Percentiles rank a stretch among this genome's conserved stretches.
Evolutionary conservation across 2,329 filamentous ascomycete species (phyloP).

Genomic region (Verticillium albo-atrum): DNA sequence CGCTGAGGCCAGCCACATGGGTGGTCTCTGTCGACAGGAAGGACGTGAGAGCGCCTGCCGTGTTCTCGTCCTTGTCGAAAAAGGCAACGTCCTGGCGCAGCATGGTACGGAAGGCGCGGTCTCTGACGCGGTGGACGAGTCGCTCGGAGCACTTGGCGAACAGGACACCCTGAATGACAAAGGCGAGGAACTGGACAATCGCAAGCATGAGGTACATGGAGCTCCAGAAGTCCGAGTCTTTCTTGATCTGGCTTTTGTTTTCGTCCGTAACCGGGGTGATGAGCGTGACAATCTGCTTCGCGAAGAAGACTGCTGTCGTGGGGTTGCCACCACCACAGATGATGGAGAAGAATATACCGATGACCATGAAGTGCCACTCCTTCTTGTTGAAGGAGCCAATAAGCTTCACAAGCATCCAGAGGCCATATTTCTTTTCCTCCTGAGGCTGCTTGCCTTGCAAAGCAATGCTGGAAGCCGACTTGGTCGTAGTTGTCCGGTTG

Average conservation of each 20-base stretch:
- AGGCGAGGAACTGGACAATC: slow-evolving; percentile 66
- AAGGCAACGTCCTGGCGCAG: slow-evolving; percentile 90
- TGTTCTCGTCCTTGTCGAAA: slow-evolving; percentile 88
- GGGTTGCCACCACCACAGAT: slow-evolving; percentile 81
- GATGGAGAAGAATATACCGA: slow-evolving; percentile 68
- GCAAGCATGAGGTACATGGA: slow-evolving; percentile 86
- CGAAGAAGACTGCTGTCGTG: slow-evolving; percentile 74
- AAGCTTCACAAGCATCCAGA: slow-evolving; percentile 74
- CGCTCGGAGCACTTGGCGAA: slow-evolving; percentile 87
- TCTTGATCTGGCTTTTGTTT: slow-evolving; percentile 54
- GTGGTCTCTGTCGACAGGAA: slow-evolving; percentile 89
- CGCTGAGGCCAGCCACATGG: slow-evolving; percentile 81
- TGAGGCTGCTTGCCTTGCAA: slow-evolving; percentile 52
- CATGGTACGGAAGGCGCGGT: slow-evolving; percentile 79
- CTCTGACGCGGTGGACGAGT: slow-evolving; percentile 76
- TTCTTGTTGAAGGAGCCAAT: slow-evolving; percentile 74
- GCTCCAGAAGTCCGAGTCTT: slow-evolving; percentile 79
- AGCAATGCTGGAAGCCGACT: slow-evolving; percentile 66
- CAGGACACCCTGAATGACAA: slow-evolving; percentile 62
- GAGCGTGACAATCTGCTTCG: slow-evolving; percentile 76
- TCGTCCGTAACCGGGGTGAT: slow-evolving; percentile 44
- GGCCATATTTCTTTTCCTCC: slow-evolving; percentile 54
- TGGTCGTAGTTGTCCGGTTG: slow-evolving; percentile 47
- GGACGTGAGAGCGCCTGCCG: slow-evolving; percentile 79
- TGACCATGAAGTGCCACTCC: slow-evolving; percentile 67